Percentiles rank a stretch among this genome's conserved stretches.
These are phyloP conservation scores for Xerophyta viscosa DNA, from an alignment of 106 monocot genomes.

Conservation along the genomic window DNA sequence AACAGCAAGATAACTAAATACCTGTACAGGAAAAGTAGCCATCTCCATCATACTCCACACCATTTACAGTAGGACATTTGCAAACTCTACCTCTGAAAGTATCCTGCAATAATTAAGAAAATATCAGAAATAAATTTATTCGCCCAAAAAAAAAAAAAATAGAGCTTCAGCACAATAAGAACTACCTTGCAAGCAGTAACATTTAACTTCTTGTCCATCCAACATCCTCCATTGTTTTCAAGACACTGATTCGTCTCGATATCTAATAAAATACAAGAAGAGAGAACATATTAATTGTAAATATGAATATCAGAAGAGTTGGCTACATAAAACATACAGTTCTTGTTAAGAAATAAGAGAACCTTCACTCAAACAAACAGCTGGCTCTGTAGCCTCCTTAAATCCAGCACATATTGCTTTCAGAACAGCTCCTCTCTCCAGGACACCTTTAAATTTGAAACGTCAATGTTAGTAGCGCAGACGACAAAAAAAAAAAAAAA, in stretches of 20 bases:
- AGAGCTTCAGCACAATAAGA: not conserved
- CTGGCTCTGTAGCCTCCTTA: slow-evolving; percentile 78
- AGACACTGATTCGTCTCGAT: slow-evolving; percentile 91
- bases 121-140: not conserved
- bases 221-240: slow-evolving; percentile 76
- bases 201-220: slow-evolving; percentile 50
- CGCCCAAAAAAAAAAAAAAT: not conserved
- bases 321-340: not conserved
- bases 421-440: slow-evolving; percentile 67
- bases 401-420: slow-evolving; percentile 94
- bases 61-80: slow-evolving; percentile 63
- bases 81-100: slow-evolving; percentile 86
- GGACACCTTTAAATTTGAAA: slow-evolving; percentile 49
- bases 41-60: slow-evolving; percentile 78
- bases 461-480: too few relatives aligned
- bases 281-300: not conserved
- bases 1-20: slow-evolving; percentile 6
- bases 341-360: not conserved
- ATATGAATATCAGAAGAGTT: not conserved
- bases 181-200: slow-evolving; percentile 91
- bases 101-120: slow-evolving; percentile 31
- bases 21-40: slow-evolving; percentile 79
- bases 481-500: too few relatives aligned
- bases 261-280: slow-evolving; percentile 25
- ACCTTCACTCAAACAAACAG: slow-evolving; percentile 83